Percentiles rank a stretch among this genome's conserved stretches.
Evolutionary conservation across 2,329 filamentous ascomycete species (phyloP).

Genomic region (Periconia sp.): DNA sequence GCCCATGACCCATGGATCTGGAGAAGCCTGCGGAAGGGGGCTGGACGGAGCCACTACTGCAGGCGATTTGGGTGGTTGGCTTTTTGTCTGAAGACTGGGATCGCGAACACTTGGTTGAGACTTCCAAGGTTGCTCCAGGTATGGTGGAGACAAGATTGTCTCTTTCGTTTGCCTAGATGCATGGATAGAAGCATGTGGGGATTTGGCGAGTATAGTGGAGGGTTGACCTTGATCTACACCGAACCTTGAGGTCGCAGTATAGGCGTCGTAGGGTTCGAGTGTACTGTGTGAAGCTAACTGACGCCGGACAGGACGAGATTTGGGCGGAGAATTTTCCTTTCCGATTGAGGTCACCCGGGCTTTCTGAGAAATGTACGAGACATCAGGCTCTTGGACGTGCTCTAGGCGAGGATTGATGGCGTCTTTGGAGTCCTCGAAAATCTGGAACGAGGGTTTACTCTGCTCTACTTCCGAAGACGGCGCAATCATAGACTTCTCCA

Average conservation of each 20-base stretch:
- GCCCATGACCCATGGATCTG: slow-evolving; percentile 39
- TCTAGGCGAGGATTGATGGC: slow-evolving; percentile 15
- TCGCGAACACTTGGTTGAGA: slow-evolving; percentile 29
- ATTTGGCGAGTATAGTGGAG: slow-evolving; percentile 27
- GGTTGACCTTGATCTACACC: slow-evolving; percentile 25
- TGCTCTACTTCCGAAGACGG: slow-evolving; percentile 22
- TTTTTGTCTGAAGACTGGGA: slow-evolving; percentile 26
- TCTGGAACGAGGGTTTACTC: slow-evolving; percentile 31
- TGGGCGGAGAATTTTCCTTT: slow-evolving; percentile 42
- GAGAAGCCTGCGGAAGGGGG: slow-evolving; percentile 39
- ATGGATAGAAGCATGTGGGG: slow-evolving; percentile 16
- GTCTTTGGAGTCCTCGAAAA: slow-evolving; percentile 39
- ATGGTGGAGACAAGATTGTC: slow-evolving; percentile 11
- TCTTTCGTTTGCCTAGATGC: slow-evolving; percentile 14
- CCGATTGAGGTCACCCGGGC: slow-evolving; percentile 22
- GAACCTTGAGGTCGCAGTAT: slow-evolving; percentile 12
- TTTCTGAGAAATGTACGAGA: slow-evolving; percentile 21
- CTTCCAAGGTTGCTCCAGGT: slow-evolving; percentile 18
- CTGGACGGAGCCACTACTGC: slow-evolving; percentile 28
- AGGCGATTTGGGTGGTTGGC: slow-evolving; percentile 25
- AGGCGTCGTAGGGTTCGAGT: slow-evolving; percentile 15
- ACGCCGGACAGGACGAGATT: slow-evolving; percentile 25
- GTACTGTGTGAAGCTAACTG: slow-evolving; percentile 27
- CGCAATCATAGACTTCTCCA: slow-evolving; percentile 31
- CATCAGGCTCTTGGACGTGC: slow-evolving; percentile 14